phyloP scores from a whole-genome alignment of 129 eudicot species.

The Pseudognaphalium luteoalbum region DNA sequence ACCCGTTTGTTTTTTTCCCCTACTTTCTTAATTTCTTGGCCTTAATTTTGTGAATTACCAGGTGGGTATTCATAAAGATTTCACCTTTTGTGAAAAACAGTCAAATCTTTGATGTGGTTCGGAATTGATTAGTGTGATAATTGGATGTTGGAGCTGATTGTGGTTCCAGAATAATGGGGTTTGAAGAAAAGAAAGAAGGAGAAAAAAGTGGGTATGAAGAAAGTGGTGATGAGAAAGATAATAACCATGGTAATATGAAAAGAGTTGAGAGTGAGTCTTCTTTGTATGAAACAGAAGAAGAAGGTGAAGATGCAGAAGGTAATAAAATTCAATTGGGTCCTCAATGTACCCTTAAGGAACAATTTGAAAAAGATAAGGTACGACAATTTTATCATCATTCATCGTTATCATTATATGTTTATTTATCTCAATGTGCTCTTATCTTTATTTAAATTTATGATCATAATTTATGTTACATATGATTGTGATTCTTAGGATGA shows the following conservation, averaged over 20 bases:
- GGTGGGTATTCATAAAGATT: conserved; percentile 29
- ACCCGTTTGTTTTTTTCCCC: conserved; percentile 22
- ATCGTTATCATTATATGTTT: neutral
- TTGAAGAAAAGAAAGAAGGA: conserved; percentile 45
- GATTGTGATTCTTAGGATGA: conserved; percentile 49
- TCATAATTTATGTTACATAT: conserved; percentile 5
- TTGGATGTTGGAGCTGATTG: conserved; percentile 41
- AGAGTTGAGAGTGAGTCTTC: conserved; percentile 50
- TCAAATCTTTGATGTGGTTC: conserved; percentile 31
- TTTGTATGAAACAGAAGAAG: conserved; percentile 48
- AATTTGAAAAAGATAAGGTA: conserved; percentile 69
- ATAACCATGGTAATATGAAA: conserved; percentile 32
- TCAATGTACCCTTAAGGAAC: conserved; percentile 63
- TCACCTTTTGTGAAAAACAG: conserved; percentile 21
- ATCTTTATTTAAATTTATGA: neutral
- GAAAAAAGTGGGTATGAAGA: conserved; percentile 43
- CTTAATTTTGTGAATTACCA: conserved; percentile 17
- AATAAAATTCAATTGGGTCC: conserved; percentile 49
- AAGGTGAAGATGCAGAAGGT: conserved; percentile 58
- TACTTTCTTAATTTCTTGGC: conserved; percentile 22
- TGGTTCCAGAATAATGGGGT: conserved; percentile 53
- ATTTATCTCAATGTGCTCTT: conserved; percentile 9
- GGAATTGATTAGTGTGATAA: conserved; percentile 33
- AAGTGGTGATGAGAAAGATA: conserved; percentile 47
- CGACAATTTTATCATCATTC: neutral